Evolutionary conservation across 768 basidiomycete species (phyloP).

Genomic region (Omphalotus guepiniiformis): DNA sequence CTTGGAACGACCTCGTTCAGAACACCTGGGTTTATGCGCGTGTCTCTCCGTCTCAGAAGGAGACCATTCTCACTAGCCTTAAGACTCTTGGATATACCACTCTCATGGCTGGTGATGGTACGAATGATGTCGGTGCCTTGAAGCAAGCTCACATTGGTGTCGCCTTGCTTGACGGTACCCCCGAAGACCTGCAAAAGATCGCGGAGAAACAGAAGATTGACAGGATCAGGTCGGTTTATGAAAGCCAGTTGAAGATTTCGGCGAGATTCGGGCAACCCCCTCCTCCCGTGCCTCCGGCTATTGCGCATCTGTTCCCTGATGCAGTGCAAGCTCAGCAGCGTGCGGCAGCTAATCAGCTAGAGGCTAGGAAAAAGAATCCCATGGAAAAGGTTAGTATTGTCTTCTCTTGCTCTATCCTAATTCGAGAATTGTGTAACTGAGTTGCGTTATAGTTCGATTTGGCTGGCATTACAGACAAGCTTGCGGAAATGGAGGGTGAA

Average conservation of each 20-base stretch:
- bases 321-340: constrained; percentile 86
- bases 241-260: constrained; percentile 89
- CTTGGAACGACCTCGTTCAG: constrained; percentile 83
- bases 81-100: constrained; percentile 89
- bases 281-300: constrained; percentile 85
- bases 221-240: constrained; percentile 94
- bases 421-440: constrained; percentile 29
- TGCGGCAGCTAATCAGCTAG: constrained; percentile 60
- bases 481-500: constrained; percentile 93
- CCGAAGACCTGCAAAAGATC: constrained; percentile 89
- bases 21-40: constrained; percentile 99
- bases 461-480: constrained; percentile 71
- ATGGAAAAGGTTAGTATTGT: constrained; percentile 73
- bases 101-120: constrained; percentile 98
- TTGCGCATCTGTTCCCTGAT: constrained; percentile 86
- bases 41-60: constrained; percentile 94
- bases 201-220: constrained; percentile 89
- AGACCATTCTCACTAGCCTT: constrained; percentile 87
- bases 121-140: constrained; percentile 97
- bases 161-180: constrained; percentile 85
- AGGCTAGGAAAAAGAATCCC: constrained; percentile 76
- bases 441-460: constrained; percentile 60
- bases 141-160: constrained; percentile 98
- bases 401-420: constrained; percentile 4
- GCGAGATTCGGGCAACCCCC: constrained; percentile 89